phyloP scores from a whole-genome alignment of 75 land plant genomes.

The Pinus albicaulis region DNA sequence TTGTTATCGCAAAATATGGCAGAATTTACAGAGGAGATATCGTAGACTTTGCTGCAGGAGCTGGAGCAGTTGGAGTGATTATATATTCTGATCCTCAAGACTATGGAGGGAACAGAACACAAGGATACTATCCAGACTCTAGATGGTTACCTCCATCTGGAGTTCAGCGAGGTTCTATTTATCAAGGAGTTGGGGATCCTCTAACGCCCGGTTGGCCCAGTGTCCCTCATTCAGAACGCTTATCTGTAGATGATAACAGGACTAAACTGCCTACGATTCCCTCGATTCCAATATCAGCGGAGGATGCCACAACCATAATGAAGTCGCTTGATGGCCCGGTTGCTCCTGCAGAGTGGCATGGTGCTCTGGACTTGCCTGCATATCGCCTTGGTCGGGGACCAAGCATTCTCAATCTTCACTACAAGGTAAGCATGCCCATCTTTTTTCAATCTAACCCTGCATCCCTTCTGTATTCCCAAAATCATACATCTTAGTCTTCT shows the following conservation, averaged over 20 bases:
- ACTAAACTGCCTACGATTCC: conserved; percentile 61
- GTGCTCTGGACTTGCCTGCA: conserved; percentile 31
- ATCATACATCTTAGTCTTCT: no score
- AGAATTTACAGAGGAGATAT: conserved; percentile 53
- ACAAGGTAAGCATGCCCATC: conserved; percentile 34
- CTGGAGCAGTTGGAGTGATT: conserved; percentile 68
- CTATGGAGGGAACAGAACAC: conserved; percentile 43
- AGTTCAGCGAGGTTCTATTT: conserved; percentile 71
- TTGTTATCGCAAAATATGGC: conserved; percentile 55
- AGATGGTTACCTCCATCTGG: conserved; percentile 80
- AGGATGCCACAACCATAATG: conserved; percentile 56
- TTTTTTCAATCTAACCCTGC: background rate
- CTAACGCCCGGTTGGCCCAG: conserved; percentile 87
- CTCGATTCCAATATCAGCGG: conserved; percentile 78
- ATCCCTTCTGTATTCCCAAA: background rate
- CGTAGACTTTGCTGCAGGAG: conserved; percentile 45
- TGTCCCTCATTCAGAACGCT: conserved; percentile 27
- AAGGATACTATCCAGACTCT: conserved; percentile 51
- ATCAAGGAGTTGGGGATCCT: conserved; percentile 64
- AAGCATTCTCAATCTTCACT: conserved; percentile 48
- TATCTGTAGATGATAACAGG: conserved; percentile 32
- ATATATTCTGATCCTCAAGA: conserved; percentile 65
- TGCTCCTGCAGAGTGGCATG: conserved; percentile 70
- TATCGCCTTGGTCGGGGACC: conserved; percentile 79
- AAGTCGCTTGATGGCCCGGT: conserved; percentile 49